phyloP scores from a whole-genome alignment of 1,139 yeast genomes.

The Blastobotrys illinoisensis region DNA sequence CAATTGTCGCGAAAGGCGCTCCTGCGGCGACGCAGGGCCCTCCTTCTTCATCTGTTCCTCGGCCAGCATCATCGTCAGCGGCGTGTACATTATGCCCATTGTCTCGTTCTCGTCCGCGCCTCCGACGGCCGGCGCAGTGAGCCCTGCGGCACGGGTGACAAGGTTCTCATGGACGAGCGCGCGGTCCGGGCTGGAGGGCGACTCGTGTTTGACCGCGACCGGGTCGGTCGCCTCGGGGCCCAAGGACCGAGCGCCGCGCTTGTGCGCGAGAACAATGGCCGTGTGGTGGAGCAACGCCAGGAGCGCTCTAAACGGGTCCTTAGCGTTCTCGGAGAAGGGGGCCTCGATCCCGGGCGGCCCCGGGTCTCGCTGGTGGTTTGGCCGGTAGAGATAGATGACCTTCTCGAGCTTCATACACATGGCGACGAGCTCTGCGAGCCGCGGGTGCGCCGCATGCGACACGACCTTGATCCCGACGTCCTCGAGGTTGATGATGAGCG shows the following conservation, averaged over 20 bases:
- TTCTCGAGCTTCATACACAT: constrained; percentile 33
- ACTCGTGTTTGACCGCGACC: background rate
- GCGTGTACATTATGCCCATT: constrained; percentile 21
- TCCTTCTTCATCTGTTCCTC: constrained; percentile 16
- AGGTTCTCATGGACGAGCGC: background rate
- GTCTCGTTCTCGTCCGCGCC: constrained; percentile 3
- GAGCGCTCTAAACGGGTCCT: constrained; percentile 26
- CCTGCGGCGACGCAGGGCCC: constrained; percentile 4
- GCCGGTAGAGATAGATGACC: constrained; percentile 36
- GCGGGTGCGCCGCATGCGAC: constrained; percentile 21
- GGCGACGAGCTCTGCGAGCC: constrained; percentile 30
- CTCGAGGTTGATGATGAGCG: constrained; percentile 34
- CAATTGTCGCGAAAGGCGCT: background rate
- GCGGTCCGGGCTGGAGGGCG: background rate
- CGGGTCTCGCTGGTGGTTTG: constrained; percentile 25
- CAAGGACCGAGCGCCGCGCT: constrained; percentile 19
- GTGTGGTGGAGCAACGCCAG: constrained; percentile 30
- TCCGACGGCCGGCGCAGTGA: background rate
- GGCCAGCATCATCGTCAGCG: constrained; percentile 23
- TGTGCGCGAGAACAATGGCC: constrained; percentile 31
- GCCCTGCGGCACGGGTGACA: background rate
- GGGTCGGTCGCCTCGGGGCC: background rate
- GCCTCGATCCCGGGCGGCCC: constrained; percentile 22
- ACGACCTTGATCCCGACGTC: constrained; percentile 37
- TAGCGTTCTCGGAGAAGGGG: constrained; percentile 22